These are phyloP conservation scores for Guadua angustifolia DNA, from an alignment of 176 grass and related monocot species.

Conservation along the genomic window DNA sequence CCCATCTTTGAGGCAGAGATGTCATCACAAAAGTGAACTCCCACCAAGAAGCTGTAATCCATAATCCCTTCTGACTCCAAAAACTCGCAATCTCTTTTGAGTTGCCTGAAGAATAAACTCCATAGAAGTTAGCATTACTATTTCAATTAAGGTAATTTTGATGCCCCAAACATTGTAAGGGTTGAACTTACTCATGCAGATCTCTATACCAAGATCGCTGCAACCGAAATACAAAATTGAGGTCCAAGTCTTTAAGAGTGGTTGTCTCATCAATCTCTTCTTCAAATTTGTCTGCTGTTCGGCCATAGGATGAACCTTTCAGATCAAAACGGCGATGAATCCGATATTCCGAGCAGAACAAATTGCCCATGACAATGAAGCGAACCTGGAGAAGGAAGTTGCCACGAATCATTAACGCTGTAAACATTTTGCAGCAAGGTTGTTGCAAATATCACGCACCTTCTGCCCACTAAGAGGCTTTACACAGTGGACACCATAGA, in stretches of 20 bases:
- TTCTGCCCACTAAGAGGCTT: conserved; percentile 76
- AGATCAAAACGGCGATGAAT: conserved; percentile 97
- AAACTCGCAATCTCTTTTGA: conserved; percentile 81
- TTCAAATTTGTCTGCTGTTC: conserved; percentile 81
- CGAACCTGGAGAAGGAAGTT: conserved; percentile 66
- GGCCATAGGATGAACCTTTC: conserved; percentile 94
- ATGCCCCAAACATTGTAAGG: conserved; percentile 10
- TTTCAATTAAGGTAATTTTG: conserved; percentile 6
- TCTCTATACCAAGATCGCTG: conserved; percentile 72
- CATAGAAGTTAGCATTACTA: conserved; percentile 9
- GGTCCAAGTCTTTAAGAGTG: conserved; percentile 94
- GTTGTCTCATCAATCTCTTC: conserved; percentile 97
- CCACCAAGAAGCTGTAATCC: conserved; percentile 96
- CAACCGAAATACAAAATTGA: conserved; percentile 91
- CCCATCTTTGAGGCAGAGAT: conserved; percentile 61
- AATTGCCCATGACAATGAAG: conserved; percentile 95
- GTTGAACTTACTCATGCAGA: conserved; percentile 74
- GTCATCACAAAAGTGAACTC: conserved; percentile 88
- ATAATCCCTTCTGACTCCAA: conserved; percentile 88
- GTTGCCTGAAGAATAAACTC: conserved; percentile 58
- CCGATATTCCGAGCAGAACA: conserved; percentile 89
- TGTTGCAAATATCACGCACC: conserved; percentile 39
- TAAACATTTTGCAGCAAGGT: conserved; percentile 15
- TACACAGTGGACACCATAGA: conserved; percentile 85
- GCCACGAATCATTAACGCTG: conserved; percentile 12